Evolutionary conservation across 148 eudicot genomes (phyloP).

Genomic region (Vaccinium myrtillus): DNA sequence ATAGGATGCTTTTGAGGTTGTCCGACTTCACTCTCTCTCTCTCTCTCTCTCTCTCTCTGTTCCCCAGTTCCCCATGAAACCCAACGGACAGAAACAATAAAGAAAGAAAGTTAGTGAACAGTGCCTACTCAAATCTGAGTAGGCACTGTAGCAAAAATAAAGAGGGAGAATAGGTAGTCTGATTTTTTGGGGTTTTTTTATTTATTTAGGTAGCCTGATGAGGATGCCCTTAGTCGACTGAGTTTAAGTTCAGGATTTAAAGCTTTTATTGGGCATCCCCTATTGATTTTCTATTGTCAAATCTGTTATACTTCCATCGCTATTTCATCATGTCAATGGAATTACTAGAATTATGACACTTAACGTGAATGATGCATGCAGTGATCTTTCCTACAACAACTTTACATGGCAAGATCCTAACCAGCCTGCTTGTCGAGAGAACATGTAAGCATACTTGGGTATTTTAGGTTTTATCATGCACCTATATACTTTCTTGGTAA

Average conservation of each 20-base stretch:
- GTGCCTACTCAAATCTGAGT: too few relatives aligned
- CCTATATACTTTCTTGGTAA: neutral
- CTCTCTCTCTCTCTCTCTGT: too few relatives aligned
- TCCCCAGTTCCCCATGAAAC: too few relatives aligned
- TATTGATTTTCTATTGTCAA: neutral
- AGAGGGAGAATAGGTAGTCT: too few relatives aligned
- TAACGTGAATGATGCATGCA: constrained; percentile 28
- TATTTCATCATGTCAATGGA: neutral
- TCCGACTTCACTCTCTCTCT: too few relatives aligned
- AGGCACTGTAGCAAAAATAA: too few relatives aligned
- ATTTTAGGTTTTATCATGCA: neutral
- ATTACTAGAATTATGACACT: constrained; percentile 3
- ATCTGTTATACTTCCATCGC: neutral
- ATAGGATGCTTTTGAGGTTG: too few relatives aligned
- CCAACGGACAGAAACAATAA: too few relatives aligned
- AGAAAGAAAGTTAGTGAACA: too few relatives aligned
- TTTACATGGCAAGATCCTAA: constrained; percentile 62
- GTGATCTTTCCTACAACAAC: constrained; percentile 82
- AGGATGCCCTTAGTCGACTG: neutral
- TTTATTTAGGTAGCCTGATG: too few relatives aligned
- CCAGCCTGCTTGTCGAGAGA: constrained; percentile 51
- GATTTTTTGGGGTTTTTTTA: too few relatives aligned
- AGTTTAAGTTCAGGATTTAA: neutral
- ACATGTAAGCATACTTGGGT: constrained; percentile 35
- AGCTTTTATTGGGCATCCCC: neutral